phyloP scores from a whole-genome alignment of 441 rosid genomes.

The Hypseocharis bilobata region DNA sequence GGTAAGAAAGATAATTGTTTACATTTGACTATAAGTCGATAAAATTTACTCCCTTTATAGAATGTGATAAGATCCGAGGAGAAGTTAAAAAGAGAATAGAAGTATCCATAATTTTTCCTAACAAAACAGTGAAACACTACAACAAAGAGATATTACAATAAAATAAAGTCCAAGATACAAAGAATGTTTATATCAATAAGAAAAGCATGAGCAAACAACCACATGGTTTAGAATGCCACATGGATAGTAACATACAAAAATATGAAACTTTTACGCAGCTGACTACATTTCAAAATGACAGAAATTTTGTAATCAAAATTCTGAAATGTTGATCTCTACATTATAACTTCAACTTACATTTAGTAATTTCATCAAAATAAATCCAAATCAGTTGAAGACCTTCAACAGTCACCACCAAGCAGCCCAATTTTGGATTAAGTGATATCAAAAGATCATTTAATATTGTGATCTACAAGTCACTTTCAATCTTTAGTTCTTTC shows the following conservation, averaged over 20 bases:
- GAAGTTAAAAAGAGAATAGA: not conserved
- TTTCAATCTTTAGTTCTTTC: not conserved
- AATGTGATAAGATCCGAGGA: not conserved
- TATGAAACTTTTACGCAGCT: not conserved
- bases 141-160: not conserved
- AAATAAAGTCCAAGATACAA: not conserved
- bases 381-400: constrained; percentile 1
- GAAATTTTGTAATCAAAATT: too few species aligned
- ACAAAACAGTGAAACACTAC: not conserved
- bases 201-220: constrained; percentile 1
- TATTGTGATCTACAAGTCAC: too few species aligned
- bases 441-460: too few species aligned
- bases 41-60: not conserved
- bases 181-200: not conserved
- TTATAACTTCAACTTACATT: not conserved
- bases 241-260: too few species aligned
- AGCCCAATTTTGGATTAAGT: too few species aligned
- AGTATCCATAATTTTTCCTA: not conserved
- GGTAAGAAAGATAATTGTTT: constrained; percentile 10
- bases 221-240: not conserved
- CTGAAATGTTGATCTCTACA: not conserved
- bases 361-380: not conserved
- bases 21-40: not conserved
- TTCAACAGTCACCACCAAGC: too few species aligned
- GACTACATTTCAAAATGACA: not conserved